Conservation (phyloP, 2,329 filamentous ascomycete genomes). For the Ceratocystis colombiana region DNA sequence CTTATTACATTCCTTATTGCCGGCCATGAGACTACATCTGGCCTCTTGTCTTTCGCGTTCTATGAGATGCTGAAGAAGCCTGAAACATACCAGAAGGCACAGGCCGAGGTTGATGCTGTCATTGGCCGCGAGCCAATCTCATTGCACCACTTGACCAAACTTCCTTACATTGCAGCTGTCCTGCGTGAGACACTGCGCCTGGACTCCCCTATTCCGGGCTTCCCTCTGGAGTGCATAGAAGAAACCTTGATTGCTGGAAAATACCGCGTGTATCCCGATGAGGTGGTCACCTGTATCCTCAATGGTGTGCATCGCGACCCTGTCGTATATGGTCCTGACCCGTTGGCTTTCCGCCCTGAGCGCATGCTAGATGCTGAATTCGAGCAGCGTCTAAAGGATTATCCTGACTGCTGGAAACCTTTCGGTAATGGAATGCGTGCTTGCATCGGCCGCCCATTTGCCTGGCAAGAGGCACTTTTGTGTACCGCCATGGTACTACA, state of each 20-base stretch:
- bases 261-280: slow-evolving; percentile 46
- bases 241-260: slow-evolving; percentile 50
- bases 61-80: slow-evolving; percentile 57
- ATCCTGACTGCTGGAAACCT: slow-evolving; percentile 57
- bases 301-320: slow-evolving; percentile 51
- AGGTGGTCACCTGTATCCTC: slow-evolving; percentile 43
- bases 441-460: slow-evolving; percentile 64
- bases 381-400: slow-evolving; percentile 49
- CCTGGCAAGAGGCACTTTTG: slow-evolving; percentile 61
- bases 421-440: slow-evolving; percentile 62
- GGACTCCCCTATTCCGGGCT: slow-evolving; percentile 34
- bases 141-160: slow-evolving; percentile 51
- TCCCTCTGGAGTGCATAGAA: slow-evolving; percentile 45
- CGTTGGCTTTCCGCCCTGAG: slow-evolving; percentile 57
- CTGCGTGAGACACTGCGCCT: slow-evolving; percentile 58
- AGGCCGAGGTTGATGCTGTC: slow-evolving; percentile 57
- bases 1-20: slow-evolving; percentile 64
- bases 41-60: slow-evolving; percentile 54
- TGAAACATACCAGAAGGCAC: slow-evolving; percentile 48
- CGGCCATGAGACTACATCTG: slow-evolving; percentile 62
- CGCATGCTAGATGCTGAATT: slow-evolving; percentile 63
- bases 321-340: slow-evolving; percentile 54
- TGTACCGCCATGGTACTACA: slow-evolving; percentile 55
- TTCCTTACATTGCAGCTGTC: slow-evolving; percentile 56
- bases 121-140: slow-evolving; percentile 48